Evolutionary conservation across 169 alveolate genomes (phyloP), one percentile per base, ranked within the genome.

Genomic region (Plasmodium fragile): DNA sequence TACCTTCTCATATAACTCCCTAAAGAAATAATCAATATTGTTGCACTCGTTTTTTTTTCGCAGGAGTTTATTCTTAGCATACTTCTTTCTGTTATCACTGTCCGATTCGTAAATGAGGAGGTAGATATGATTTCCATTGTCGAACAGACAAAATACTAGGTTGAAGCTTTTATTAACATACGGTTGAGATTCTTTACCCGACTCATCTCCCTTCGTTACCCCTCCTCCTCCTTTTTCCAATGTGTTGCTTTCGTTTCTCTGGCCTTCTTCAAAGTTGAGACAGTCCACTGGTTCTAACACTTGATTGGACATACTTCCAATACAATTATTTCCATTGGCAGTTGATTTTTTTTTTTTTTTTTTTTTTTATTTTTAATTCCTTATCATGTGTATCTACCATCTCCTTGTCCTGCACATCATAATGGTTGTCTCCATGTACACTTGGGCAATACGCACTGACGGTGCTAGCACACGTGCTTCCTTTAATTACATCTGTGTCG

Each of bases 81-180:
- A 36, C 45, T 72, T 85, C 59, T 85, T 85, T 22, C 84, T 85
- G 43, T 85, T 85, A 45, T 85, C 84, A 32, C 49, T 85, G 10
- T 85, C 84, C 0, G 93, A 73, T n/a, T 85, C 93, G 43, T 85
- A 85, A 36, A 85, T 85, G 16, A 85, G 65, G 6, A 85, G 78
- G 79, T 85, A 85, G 6, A 73, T 73, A 75, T 75, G 34, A 75
- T 45, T 72, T 0, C 93, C 93, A 8, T 85, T 85, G 13, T 85
- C 93, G 32, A 85, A 85, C 16, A 85, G 28, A 43, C 83, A 73
- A 30, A 85, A 85, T 3, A 85, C 45, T 73, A 85, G 6, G 69
- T 85, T 85, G n/a, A 73, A 45, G 65, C 79, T 85, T 55, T 85
- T 85, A 18, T 85, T 85, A 25, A 34, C 80, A 72, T 39, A 82